Base-by-base conservation (phyloP, 768 basidiomycete genomes). In the Infundibulicybe gibba region DNA sequence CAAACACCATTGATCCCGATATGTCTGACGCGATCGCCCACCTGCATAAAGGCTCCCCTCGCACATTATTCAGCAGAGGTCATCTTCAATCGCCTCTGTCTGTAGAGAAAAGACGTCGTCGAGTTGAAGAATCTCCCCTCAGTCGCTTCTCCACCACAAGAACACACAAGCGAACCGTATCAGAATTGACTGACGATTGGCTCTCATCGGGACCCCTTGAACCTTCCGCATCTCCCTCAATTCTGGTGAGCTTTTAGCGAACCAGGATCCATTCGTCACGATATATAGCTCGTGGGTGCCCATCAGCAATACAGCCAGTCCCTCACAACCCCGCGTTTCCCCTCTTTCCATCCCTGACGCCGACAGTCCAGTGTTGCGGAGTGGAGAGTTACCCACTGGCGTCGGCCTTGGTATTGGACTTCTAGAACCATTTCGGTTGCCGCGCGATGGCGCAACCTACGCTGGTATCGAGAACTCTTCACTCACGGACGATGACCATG, bases 301-400 rank as follows among this genome's bases (percentile, higher is more conserved):
- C 31, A 54, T 64, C 17, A 50, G 50, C 42, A 64, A 59, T 32
- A 56, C 49, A 40, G 47, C 46, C 21, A 51, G 50, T 15, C 55
- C 61, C 32, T 61, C 59, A 21, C 61, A 55, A 34, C 61, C 60
- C 35, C 32, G 44, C 15, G 63, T 52, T 40, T 58, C 67, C 21
- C 53, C 65, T 21, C 61, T 65, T 47, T 59, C 66, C 15, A 61
- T 54, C 16, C 51, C 63, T 33, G 70, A 70, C 38, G 57, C 60
- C 9, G 80, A 80, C 49, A 85, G 83, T 49, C 84, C 83, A 20
- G 76, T 85, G 14, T 58, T 80, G 38, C 65, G 77, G 47, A 73
- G 62, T 48, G 60, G 62, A 13, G 51, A 59, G 11, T 50, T 64
- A 17, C 59, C 72, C 12, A 56, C 69, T 15, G 64, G 63, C 3